A percentile compares a stretch with the other conserved stretches of the same genome.
phyloP scores from a whole-genome alignment of 768 basidiomycete genomes.

The Mycena venus region DNA sequence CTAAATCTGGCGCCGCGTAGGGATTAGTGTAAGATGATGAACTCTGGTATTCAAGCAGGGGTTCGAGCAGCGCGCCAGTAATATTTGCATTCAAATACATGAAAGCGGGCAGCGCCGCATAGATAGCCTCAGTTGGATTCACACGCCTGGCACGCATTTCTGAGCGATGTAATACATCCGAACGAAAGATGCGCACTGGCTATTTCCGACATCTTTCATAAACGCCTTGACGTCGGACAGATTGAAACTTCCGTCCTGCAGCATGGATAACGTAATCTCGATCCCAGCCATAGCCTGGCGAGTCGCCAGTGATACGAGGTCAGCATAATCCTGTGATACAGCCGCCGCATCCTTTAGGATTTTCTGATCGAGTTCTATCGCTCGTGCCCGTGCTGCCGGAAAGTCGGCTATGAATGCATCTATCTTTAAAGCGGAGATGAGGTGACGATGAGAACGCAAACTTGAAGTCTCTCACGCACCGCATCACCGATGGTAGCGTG shows the following conservation, averaged over 20 bases:
- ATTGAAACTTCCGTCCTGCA: slow-evolving; percentile 47
- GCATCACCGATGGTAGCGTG: slow-evolving; percentile 45
- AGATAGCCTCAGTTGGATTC: slow-evolving; percentile 52
- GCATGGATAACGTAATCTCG: slow-evolving; percentile 58
- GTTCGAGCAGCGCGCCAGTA: slow-evolving; percentile 38
- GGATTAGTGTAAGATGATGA: slow-evolving; percentile 34
- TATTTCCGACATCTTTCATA: slow-evolving; percentile 61
- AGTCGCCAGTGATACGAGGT: slow-evolving; percentile 56
- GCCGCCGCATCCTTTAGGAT: slow-evolving; percentile 51
- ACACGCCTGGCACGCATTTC: slow-evolving; percentile 2
- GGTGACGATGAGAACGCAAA: not conserved
- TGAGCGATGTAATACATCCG: not conserved
- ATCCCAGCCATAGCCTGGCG: slow-evolving; percentile 60
- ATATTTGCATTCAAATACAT: slow-evolving; percentile 45
- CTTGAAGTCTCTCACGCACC: slow-evolving; percentile 40
- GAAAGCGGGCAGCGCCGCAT: slow-evolving; percentile 27
- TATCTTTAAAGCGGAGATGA: slow-evolving; percentile 46
- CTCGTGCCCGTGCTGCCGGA: slow-evolving; percentile 48
- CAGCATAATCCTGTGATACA: slow-evolving; percentile 55
- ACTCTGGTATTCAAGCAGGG: slow-evolving; percentile 52
- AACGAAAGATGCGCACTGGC: slow-evolving; percentile 47
- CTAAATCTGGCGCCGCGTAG: slow-evolving; percentile 50
- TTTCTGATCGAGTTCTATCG: slow-evolving; percentile 54
- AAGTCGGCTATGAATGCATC: slow-evolving; percentile 57
- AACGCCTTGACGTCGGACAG: slow-evolving; percentile 58